These are phyloP conservation scores for Solanum dulcamara DNA, from an alignment of 257 asterid species.

Conservation along the genomic window DNA sequence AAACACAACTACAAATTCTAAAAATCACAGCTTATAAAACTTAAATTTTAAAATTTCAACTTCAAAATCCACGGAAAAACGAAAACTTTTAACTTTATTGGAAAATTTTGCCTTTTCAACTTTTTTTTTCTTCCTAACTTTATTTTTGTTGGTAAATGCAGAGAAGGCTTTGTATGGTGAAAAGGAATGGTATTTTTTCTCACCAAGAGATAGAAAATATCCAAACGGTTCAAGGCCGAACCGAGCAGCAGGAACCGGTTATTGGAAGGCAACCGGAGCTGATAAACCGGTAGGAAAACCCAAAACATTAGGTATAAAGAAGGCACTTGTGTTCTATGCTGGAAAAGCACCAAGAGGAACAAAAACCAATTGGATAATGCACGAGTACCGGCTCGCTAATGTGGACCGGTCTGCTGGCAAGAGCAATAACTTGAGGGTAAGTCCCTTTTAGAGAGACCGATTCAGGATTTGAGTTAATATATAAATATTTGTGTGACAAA, in stretches of 20 bases:
- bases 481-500: background rate
- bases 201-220: constrained; percentile 63
- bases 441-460: background rate
- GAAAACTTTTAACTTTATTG: no score
- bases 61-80: no score
- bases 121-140: background rate
- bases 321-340: constrained; percentile 60
- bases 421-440: constrained; percentile 31
- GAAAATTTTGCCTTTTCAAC: background rate
- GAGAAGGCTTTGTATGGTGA: constrained; percentile 55
- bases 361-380: constrained; percentile 75
- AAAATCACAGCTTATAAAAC: no score
- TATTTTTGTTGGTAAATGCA: background rate
- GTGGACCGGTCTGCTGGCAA: constrained; percentile 63
- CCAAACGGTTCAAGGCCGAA: constrained; percentile 73
- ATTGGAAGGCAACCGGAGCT: constrained; percentile 78
- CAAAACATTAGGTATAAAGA: constrained; percentile 42
- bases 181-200: constrained; percentile 62
- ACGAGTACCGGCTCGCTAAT: constrained; percentile 57
- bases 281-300: constrained; percentile 71
- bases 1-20: no score
- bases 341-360: constrained; percentile 62
- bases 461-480: background rate
- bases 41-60: no score
- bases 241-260: constrained; percentile 52